Percentiles rank a stretch among this genome's conserved stretches.
These are phyloP conservation scores for Paxillus involutus DNA, from an alignment of 768 basidiomycete species.

Conservation along the genomic window DNA sequence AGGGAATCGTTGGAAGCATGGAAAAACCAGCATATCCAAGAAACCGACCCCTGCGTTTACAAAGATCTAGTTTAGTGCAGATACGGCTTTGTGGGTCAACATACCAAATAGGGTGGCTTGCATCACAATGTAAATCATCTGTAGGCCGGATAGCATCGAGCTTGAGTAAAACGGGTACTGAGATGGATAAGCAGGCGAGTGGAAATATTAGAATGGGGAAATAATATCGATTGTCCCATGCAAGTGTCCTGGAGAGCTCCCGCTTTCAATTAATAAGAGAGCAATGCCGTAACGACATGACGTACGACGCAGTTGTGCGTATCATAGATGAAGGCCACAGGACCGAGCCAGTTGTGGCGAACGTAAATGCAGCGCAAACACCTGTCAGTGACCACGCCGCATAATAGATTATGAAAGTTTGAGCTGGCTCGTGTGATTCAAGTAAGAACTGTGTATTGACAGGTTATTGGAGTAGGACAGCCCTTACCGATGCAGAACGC, in stretches of 20 bases:
- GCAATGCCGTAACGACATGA: background rate
- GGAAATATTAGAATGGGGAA: slow-evolving; percentile 51
- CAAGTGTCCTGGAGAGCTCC: slow-evolving; percentile 37
- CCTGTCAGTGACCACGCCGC: slow-evolving; percentile 47
- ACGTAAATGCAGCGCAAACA: slow-evolving; percentile 41
- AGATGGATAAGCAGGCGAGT: slow-evolving; percentile 39
- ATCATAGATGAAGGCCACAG: slow-evolving; percentile 34
- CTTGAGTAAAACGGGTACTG: slow-evolving; percentile 43
- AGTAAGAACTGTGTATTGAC: slow-evolving; percentile 10
- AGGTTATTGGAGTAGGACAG: background rate
- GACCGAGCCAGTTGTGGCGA: slow-evolving; percentile 49
- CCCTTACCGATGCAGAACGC: slow-evolving; percentile 55
- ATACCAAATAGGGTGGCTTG: slow-evolving; percentile 57
- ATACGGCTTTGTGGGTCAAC: slow-evolving; percentile 12
- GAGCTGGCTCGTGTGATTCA: slow-evolving; percentile 7
- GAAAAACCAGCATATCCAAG: slow-evolving; percentile 62
- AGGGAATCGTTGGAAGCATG: slow-evolving; percentile 51
- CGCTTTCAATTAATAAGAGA: background rate
- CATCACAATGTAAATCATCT: slow-evolving; percentile 61
- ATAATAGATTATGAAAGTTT: slow-evolving; percentile 37
- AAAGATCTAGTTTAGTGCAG: slow-evolving; percentile 1
- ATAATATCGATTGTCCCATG: slow-evolving; percentile 47
- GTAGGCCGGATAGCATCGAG: slow-evolving; percentile 44
- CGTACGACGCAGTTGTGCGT: slow-evolving; percentile 22
- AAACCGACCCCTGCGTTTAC: slow-evolving; percentile 53